Conservation (phyloP, 352 stramenopile genomes). For the Pythium sp. region DNA sequence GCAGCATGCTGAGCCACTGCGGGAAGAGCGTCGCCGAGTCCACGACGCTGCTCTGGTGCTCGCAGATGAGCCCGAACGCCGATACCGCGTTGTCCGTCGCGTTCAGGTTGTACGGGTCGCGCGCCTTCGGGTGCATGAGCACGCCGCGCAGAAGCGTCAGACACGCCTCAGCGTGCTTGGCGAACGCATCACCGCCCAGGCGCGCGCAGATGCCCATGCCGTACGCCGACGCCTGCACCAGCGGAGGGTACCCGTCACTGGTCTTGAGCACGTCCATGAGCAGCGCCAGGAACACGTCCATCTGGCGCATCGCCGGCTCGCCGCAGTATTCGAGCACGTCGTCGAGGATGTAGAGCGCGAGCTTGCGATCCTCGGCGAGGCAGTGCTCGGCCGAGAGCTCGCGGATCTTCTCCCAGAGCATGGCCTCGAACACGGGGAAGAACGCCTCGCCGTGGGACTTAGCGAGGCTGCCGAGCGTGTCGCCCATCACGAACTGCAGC, state of each 20-base stretch:
- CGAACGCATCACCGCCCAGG: conserved; percentile 49
- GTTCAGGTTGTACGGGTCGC: conserved; percentile 54
- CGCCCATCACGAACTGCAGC: conserved; percentile 77
- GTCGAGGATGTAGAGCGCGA: conserved; percentile 86
- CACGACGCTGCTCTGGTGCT: conserved; percentile 51
- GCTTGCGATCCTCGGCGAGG: conserved; percentile 72
- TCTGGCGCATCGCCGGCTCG: conserved; percentile 35
- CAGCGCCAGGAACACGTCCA: conserved; percentile 68
- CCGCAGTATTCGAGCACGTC: conserved; percentile 83
- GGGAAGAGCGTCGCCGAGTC: conserved; percentile 54
- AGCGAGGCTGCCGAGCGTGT: conserved; percentile 70
- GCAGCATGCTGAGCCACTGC: conserved; percentile 69
- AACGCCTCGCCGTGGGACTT: conserved; percentile 65
- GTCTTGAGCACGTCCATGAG: conserved; percentile 63
- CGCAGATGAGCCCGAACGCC: conserved; percentile 69
- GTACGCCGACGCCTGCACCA: conserved; percentile 72
- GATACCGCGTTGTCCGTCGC: conserved; percentile 80
- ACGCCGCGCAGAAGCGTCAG: conserved; percentile 62
- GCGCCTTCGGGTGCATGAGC: conserved; percentile 47
- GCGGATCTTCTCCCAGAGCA: conserved; percentile 76
- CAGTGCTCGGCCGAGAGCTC: conserved; percentile 66
- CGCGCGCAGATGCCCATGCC: conserved; percentile 71
- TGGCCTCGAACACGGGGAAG: conserved; percentile 73
- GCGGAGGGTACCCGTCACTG: conserved; percentile 46
- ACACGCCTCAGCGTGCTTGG: conserved; percentile 42